These are phyloP conservation scores for Daphne laureola DNA, from an alignment of 441 rosid genomes.

Conservation along the genomic window DNA sequence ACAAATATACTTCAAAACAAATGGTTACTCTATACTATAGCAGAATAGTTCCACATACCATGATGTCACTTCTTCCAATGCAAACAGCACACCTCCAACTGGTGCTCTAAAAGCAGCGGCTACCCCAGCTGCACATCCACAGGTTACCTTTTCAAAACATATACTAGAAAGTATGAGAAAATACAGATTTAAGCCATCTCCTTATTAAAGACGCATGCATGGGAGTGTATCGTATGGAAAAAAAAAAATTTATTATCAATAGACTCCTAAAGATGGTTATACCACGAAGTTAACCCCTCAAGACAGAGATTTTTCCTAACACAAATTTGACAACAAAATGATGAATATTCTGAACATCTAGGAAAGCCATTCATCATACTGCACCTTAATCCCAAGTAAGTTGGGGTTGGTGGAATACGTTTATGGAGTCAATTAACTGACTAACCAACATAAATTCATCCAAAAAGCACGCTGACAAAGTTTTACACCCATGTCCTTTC, in stretches of 20 bases:
- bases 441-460: too few species aligned
- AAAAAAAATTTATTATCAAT: neutral
- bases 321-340: too few species aligned
- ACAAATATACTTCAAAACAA: neutral
- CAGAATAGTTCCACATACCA: conserved; percentile 43
- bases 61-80: conserved; percentile 95
- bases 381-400: too few species aligned
- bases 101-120: conserved; percentile 99
- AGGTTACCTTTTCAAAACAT: conserved; percentile 81
- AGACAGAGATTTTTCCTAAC: too few species aligned
- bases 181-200: conserved; percentile 15
- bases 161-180: conserved; percentile 17
- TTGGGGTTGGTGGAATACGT: too few species aligned
- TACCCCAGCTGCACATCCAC: conserved; percentile 99
- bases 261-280: neutral
- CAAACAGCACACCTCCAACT: conserved; percentile 96
- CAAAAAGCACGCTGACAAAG: too few species aligned
- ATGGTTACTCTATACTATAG: conserved; percentile 11
- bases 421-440: too few species aligned
- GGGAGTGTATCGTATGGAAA: neutral
- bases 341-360: too few species aligned
- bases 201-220: neutral
- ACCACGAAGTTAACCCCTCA: too few species aligned
- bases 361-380: too few species aligned
- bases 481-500: too few species aligned